Evolutionary conservation across 2,329 filamentous ascomycete genomes (phyloP).

Genomic region (Ceratocystiopsis brevicomis): DNA sequence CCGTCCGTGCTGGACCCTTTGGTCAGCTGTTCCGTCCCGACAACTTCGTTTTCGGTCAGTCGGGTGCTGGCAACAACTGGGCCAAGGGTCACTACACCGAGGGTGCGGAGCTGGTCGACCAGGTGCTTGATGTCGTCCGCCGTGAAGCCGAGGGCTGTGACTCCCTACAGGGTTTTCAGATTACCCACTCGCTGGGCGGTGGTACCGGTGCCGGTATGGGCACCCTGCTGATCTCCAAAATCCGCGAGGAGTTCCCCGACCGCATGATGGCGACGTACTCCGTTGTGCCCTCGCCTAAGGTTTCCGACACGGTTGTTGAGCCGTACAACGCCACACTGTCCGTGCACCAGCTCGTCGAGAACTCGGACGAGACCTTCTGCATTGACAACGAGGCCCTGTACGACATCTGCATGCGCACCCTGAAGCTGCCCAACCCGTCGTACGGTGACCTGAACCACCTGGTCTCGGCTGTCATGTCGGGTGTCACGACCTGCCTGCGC

Average conservation of each 20-base stretch:
- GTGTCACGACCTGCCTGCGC: conserved; percentile 93
- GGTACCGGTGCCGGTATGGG: conserved; percentile 99
- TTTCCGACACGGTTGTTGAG: conserved; percentile 98
- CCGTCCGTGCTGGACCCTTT: conserved; percentile 93
- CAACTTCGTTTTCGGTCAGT: conserved; percentile 99
- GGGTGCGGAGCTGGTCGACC: conserved; percentile 95
- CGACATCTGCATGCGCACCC: conserved; percentile 99
- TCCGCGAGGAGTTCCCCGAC: conserved; percentile 99
- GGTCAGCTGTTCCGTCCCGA: conserved; percentile 98
- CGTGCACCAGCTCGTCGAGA: conserved; percentile 97
- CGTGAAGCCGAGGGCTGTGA: conserved; percentile 98
- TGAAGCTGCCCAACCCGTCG: conserved; percentile 96
- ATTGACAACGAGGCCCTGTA: conserved; percentile 99
- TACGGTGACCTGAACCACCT: conserved; percentile 99
- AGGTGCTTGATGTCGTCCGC: conserved; percentile 95
- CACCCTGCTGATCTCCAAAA: conserved; percentile 98
- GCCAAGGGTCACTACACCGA: conserved; percentile 99
- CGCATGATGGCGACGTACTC: conserved; percentile 99
- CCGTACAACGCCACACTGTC: conserved; percentile 99
- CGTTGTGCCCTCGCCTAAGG: conserved; percentile 95
- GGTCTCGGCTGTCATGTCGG: conserved; percentile 98
- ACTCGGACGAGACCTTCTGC: conserved; percentile 99
- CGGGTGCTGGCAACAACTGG: conserved; percentile 99
- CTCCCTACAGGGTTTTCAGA: conserved; percentile 99
- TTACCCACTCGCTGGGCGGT: conserved; percentile 99